Base-by-base conservation (phyloP, 805 yeast species). In the Kockiozyma suomiensis region DNA sequence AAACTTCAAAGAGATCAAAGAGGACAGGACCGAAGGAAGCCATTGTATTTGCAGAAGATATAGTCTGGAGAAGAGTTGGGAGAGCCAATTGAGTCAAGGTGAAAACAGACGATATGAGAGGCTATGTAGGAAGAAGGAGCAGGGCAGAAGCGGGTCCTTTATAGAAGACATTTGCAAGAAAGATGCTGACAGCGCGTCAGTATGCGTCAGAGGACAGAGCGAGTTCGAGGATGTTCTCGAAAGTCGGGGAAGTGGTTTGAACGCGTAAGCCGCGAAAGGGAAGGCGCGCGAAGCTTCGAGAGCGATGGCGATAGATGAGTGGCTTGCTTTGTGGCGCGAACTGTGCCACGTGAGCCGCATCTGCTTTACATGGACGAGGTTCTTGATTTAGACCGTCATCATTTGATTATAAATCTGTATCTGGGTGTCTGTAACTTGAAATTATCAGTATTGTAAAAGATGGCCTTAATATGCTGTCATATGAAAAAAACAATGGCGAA, bases 251-350 rank as follows among this genome's bases (percentile, higher is more conserved):
- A 37, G 41, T 1, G 40, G 30, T 23, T 15, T 8, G 28, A 37
- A 37, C 49, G 45, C 41, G 38, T 45, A 28, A n/a, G 54, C 62
- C 6, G 33, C 33, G 10, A 30, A 6, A 30, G 47, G 38, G 58
- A 49, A 49, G 50, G 19, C 23, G 38, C 62, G 50, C 54, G 59
- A 49, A 54, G 38, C 42, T 50, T 49, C 59, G 30, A 43, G 40
- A 25, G 3, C 26, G 19, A 4, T 8, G 33, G 35, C 37, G 15
- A 15, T 15, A 15, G 53, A 28, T n/a, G 30, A 3, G n/a, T 21
- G 15, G 38, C 19, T 4, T 3, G 40, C 23, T 26, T 28, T 8
- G 38, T 32, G 40, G 40, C 40, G 21, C 15, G 50, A 4, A n/a
- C n/a, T 45, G 35, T 8, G 32, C 49, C 49, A 45, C n/a, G 7